Evolutionary conservation across 2,329 filamentous ascomycete genomes (phyloP).

Genomic region (Coleophoma crateriformis): DNA sequence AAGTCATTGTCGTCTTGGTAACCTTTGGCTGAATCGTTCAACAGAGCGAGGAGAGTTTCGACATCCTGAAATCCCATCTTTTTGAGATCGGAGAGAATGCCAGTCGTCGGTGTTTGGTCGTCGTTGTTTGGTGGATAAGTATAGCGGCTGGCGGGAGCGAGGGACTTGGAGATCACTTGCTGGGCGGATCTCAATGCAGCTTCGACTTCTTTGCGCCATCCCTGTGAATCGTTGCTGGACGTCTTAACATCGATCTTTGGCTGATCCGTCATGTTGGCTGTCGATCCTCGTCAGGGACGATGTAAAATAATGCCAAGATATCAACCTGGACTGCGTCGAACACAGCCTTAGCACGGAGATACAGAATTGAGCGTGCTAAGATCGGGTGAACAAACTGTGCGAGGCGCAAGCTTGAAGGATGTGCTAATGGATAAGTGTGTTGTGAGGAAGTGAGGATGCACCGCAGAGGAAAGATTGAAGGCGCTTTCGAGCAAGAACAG

Average conservation of each 20-base stretch:
- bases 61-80: slow-evolving; percentile 41
- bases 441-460: too few relatives aligned
- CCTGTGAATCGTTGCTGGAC: slow-evolving; percentile 9
- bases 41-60: slow-evolving; percentile 54
- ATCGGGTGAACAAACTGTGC: too few relatives aligned
- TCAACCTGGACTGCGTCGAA: too few relatives aligned
- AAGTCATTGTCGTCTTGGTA: slow-evolving; percentile 70
- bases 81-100: slow-evolving; percentile 36
- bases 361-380: too few relatives aligned
- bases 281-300: too few relatives aligned
- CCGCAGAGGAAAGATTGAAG: too few relatives aligned
- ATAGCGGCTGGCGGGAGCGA: slow-evolving; percentile 31
- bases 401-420: too few relatives aligned
- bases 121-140: slow-evolving; percentile 29
- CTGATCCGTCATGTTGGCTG: not conserved
- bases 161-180: slow-evolving; percentile 32
- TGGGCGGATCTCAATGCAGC: slow-evolving; percentile 30
- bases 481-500: too few relatives aligned
- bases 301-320: too few relatives aligned
- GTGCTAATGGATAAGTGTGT: too few relatives aligned
- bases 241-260: slow-evolving; percentile 6
- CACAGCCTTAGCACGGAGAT: too few relatives aligned
- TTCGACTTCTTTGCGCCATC: slow-evolving; percentile 25
- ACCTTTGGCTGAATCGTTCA: slow-evolving; percentile 58
- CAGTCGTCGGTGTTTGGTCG: slow-evolving; percentile 22